Base-by-base conservation (phyloP, 495 filamentous ascomycete species). In the Trichoderma parareesei region DNA sequence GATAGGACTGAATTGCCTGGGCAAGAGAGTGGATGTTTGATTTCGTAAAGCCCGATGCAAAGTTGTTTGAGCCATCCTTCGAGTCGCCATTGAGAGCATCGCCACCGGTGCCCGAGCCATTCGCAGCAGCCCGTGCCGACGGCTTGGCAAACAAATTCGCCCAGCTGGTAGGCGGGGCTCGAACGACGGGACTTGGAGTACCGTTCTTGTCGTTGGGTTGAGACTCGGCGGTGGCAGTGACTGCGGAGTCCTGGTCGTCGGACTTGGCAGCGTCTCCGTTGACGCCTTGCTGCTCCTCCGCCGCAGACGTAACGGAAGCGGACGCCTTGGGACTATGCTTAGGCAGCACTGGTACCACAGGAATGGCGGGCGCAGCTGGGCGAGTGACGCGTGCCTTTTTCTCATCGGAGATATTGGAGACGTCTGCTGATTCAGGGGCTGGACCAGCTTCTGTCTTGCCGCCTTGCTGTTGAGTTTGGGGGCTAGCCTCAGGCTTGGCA, bases 391-490 rank as follows among this genome's bases (percentile, higher is more conserved):
- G 72, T 67, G 84, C 60, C 35, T 64, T 57, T n/a, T 74, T 76
- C 3, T 72, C 62, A 48, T 81, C 79, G 20, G 74, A 44, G 71
- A 68, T 76, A 84, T 77, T 53, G 73, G 73, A 0, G 89, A 88
- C 10, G 85, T 88, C 18, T 90, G 87, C 0, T 88, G 89, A 4
- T 90, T 89, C 5, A 88, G 87, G 40, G 89, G 85, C 87, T 0
- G 84, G 84, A 16, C 88, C 85, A 0, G 87, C 89, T 67, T 90
- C 46, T 49, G 27, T 27, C 27, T 27, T 2, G 1, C 14, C 88
- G 7, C 85, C 78, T 42, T 86, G 83, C 10, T 69, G 18, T 10
- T 67, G 44, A 18, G 53, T 8, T 16, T 72, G 69, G 1, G 82
- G 18, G 55, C 59, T 38, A 41, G 61, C 61, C 9, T 48, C 20